These are phyloP conservation scores for Magnusiomyces clavatus DNA, from an alignment of 1,139 yeast genomes.

Conservation along the genomic window DNA sequence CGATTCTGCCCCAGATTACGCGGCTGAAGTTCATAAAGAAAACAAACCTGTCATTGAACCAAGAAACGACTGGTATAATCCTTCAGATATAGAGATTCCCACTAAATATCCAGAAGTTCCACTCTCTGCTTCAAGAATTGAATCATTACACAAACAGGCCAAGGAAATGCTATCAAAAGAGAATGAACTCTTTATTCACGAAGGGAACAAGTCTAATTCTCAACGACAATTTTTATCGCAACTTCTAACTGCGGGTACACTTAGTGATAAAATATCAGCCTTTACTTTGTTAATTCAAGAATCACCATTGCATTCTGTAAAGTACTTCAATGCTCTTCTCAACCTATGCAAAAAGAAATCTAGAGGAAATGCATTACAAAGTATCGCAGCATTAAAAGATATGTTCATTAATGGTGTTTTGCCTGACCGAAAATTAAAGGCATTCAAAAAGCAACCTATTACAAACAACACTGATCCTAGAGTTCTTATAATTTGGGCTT, in stretches of 20 bases:
- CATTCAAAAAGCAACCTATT: constrained; percentile 72
- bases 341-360: constrained; percentile 84
- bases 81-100: constrained; percentile 14
- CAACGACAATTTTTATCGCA: constrained; percentile 87
- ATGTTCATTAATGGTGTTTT: constrained; percentile 64
- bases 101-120: constrained; percentile 30
- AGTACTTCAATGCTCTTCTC: constrained; percentile 71
- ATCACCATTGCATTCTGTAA: constrained; percentile 84
- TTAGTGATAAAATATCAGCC: constrained; percentile 92
- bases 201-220: constrained; percentile 71
- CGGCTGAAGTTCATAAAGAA: constrained; percentile 6
- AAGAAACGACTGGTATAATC: constrained; percentile 70
- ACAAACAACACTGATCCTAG: constrained; percentile 33
- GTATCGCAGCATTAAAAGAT: constrained; percentile 86
- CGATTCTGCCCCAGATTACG: neutral
- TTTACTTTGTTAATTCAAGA: constrained; percentile 87
- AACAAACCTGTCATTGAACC: constrained; percentile 54
- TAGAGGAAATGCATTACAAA: constrained; percentile 87
- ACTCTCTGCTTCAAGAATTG: constrained; percentile 45
- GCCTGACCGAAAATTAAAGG: constrained; percentile 65
- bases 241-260: constrained; percentile 85
- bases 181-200: constrained; percentile 63
- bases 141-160: constrained; percentile 59
- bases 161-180: constrained; percentile 59
- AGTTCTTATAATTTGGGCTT: constrained; percentile 68